Conservation (phyloP, 345 rosid species). For the Alliaria petiolata region DNA sequence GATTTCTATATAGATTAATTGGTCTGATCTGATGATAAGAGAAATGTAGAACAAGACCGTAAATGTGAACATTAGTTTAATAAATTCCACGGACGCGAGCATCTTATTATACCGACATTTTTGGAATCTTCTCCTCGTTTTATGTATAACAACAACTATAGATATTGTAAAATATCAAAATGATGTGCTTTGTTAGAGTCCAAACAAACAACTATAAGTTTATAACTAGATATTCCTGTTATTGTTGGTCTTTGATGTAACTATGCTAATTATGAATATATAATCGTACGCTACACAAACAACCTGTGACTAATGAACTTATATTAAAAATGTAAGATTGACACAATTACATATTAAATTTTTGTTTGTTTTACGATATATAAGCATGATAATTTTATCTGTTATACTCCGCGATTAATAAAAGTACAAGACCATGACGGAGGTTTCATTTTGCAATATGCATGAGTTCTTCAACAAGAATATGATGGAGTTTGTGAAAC, state of each 20-base stretch:
- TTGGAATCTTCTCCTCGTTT: conserved; percentile 12
- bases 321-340: not conserved
- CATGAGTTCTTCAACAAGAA: not conserved
- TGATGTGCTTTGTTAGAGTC: not conserved
- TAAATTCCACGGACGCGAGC: not conserved
- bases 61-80: not conserved
- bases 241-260: not conserved
- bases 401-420: not conserved
- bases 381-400: not conserved
- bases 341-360: not conserved
- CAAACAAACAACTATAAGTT: not conserved
- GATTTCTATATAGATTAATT: not conserved
- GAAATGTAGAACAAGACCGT: not conserved
- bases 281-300: not conserved
- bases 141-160: not conserved
- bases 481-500: not conserved
- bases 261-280: not conserved
- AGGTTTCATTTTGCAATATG: not conserved
- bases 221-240: conserved; percentile 4
- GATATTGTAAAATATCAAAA: not conserved
- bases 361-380: not conserved
- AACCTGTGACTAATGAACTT: not conserved
- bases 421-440: not conserved
- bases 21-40: not conserved
- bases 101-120: not conserved